Evolutionary conservation across 371 early-diverging fungal species (phyloP), one percentile per base, ranked within the genome.

Genomic region (Apophysomyces elegans): DNA sequence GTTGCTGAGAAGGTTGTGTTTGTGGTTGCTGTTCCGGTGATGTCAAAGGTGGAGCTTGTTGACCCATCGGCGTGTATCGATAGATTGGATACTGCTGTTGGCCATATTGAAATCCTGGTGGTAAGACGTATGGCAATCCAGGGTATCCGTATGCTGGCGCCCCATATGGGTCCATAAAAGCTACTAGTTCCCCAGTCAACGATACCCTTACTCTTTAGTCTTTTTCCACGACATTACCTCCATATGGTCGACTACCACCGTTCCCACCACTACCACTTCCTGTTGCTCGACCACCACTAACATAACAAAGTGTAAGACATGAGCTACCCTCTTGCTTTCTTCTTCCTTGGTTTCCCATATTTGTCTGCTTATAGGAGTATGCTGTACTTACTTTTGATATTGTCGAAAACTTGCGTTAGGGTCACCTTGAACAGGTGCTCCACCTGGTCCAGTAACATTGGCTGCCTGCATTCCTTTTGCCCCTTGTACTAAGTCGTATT

Each of bases 381-480:
- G 13, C 5, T 50, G 21, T n/a, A 50, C 54, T 50, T 21, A 50
- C 54, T 50, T 50, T 21, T 50, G 54, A 21, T 50, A 50, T 26
- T 50, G 54, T 32, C 54, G 54, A 21, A 50, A 21, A 50, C 74
- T 72, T 8, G 71, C 67, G 54, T 76, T 75, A 11, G 88, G 89
- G 71, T 93, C 93, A 13, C 95, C 95, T 21, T 80, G 81, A 37
- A 95, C 94, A 60, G 84, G 76, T 4, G 70, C 69, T 44, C 94
- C 93, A 59, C 80, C 71, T 0, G 93, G 93, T 4, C 95, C 94
- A 16, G 94, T 84, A 12, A 94, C 94, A 61, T 91, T 86, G 14
- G 93, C 86, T 1, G 95, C 94, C 66, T 92, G 93, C 73, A 90
- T 80, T 0, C 95, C 95, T 74, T 95, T 95, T 46, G 91, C 85